Base-by-base conservation (phyloP, 495 filamentous ascomycete species). In the Geoglossum glabrum region DNA sequence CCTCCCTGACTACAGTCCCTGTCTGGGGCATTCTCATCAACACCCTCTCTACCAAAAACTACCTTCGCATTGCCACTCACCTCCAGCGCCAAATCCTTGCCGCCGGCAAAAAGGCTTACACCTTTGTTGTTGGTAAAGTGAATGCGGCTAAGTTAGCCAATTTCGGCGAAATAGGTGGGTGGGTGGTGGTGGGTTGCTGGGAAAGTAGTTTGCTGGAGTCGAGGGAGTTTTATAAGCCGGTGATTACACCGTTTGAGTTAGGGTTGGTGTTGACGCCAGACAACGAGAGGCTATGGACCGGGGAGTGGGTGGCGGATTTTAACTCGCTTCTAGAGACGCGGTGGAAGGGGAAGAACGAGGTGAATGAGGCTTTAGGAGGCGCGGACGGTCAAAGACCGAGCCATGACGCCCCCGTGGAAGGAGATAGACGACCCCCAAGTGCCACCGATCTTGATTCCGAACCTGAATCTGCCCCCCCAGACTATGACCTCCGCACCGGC, bases 151-250 rank as follows among this genome's bases (percentile, higher is more conserved):
- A 98, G 68, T 73, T 98, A 5, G 93, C 92, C 25, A 98, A 98
- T 69, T 98, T 98, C 68, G 78, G 82, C 56, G 92, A 98, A 69
- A 77, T 98, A 11, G 90, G 86, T 21, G 93, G 85, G 15, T 98
- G 92, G 92, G 89, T 97, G 0, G 90, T 96, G 0, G 84, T 98
- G 45, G 93, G 93, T 10, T 98, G 92, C 70, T 97, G 93, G 92
- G 92, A 98, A 69, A 94, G 90, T 65, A 84, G 83, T 58, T 72
- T 97, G 49, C 79, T 97, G 13, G 86, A 86, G 62, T 85, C 85
- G 60, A 83, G 84, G 61, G 87, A 86, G 11, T 89, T 92, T 63
- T 96, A 78, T 71, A 82, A 77, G 65, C 87, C 87, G 0, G 78
- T 97, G 3, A 78, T 98, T 34, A 98, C 93, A 11, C 90, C 92